A percentile compares a stretch with the other conserved stretches of the same genome.
phyloP scores from a whole-genome alignment of 1,139 yeast species.

The Candida labiduridarum region DNA sequence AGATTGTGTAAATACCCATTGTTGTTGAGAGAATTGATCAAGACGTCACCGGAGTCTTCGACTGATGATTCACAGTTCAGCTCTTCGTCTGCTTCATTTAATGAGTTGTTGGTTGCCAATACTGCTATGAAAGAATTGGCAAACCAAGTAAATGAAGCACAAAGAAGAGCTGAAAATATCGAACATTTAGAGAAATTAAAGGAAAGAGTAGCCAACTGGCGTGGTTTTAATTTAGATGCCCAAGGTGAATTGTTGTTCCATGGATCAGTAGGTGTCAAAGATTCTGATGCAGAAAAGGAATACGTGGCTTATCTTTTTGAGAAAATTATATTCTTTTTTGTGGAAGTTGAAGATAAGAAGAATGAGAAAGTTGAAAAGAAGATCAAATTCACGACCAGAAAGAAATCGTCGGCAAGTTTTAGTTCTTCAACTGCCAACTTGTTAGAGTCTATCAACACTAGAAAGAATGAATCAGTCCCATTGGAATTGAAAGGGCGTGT shows the following conservation, averaged over 20 bases:
- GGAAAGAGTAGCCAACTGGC: conserved; percentile 85
- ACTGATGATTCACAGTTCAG: conserved; percentile 19
- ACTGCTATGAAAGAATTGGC: conserved; percentile 69
- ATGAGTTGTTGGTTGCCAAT: conserved; percentile 70
- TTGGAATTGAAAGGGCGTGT: conserved; percentile 69
- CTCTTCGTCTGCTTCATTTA: conserved; percentile 55
- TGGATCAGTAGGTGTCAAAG: conserved; percentile 76
- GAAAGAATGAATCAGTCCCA: conserved; percentile 34
- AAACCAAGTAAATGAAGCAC: conserved; percentile 89
- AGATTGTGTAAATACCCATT: conserved; percentile 92
- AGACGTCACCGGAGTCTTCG: conserved; percentile 46
- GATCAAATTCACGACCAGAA: conserved; percentile 40
- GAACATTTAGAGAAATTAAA: conserved; percentile 68
- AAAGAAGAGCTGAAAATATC: conserved; percentile 86
- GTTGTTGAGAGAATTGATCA: conserved; percentile 72
- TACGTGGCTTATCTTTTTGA: conserved; percentile 90
- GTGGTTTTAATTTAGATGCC: conserved; percentile 81
- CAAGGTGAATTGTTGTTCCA: conserved; percentile 86
- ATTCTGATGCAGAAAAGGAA: conserved; percentile 80
- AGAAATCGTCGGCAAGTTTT: conserved; percentile 39
- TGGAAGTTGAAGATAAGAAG: conserved; percentile 34
- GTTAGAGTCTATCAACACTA: conserved; percentile 37
- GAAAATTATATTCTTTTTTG: conserved; percentile 79
- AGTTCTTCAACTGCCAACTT: conserved; percentile 40
- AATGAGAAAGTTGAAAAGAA: conserved; percentile 30